phyloP scores from a whole-genome alignment of 2,329 filamentous ascomycete genomes.

The Colletotrichum eleusines region DNA sequence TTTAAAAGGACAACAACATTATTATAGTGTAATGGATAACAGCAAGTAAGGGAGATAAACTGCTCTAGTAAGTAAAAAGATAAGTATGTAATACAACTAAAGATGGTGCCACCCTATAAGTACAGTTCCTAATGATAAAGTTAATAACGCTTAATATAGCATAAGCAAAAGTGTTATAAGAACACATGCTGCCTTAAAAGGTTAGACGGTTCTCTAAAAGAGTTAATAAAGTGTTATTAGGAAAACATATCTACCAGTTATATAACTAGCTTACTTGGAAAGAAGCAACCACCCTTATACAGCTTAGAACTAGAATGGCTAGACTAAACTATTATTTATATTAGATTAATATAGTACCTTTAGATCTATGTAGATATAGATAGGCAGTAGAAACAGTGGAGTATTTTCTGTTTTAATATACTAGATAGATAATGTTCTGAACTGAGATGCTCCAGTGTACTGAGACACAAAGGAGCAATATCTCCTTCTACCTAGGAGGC shows the following conservation, averaged over 20 bases:
- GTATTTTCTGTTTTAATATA: slow-evolving; percentile 37
- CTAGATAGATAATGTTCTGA: no score
- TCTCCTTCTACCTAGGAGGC: no score
- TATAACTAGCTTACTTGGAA: no score
- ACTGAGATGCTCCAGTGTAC: no score
- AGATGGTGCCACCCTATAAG: neutral
- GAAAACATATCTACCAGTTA: neutral
- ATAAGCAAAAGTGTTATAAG: neutral
- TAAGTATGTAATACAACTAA: no score
- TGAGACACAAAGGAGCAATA: no score
- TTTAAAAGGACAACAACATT: no score
- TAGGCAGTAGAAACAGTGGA: slow-evolving; percentile 45
- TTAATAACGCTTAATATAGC: neutral
- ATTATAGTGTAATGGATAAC: no score
- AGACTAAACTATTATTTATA: slow-evolving; percentile 42
- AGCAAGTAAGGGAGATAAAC: no score
- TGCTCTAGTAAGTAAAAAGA: no score
- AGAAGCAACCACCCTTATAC: no score
- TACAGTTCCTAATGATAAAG: neutral
- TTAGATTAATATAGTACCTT: slow-evolving; percentile 29
- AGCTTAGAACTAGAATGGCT: slow-evolving; percentile 17
- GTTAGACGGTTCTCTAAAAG: neutral
- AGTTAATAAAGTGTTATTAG: neutral
- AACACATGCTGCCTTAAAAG: neutral
- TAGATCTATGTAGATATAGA: slow-evolving; percentile 33